Base-by-base conservation (phyloP, 73 alveolate species). In the Paramecium tetraurelia region DNA sequence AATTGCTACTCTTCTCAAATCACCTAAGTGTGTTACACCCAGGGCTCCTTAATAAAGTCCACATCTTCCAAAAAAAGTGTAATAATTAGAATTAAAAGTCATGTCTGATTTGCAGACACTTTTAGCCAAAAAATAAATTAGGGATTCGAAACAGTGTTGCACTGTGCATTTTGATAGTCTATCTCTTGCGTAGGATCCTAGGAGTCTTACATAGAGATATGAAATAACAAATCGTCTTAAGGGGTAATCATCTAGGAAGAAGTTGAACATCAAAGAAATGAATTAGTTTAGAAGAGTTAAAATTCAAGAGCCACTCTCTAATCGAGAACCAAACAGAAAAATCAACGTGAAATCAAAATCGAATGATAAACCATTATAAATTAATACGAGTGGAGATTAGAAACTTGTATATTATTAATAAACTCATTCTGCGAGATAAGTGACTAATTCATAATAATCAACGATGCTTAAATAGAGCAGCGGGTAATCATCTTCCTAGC, bases 371-470 rank as follows among this genome's bases (percentile, higher is more conserved):
- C 86, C 86, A 33, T 36, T 29, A 72, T 36, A 72, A 40, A 72
- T 72, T 33, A 72, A 72, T 72, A 72, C 86, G 12, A 36, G 59
- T 72, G 86, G 86, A 72, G 86, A 72, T 36, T 72, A 72, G 10
- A 72, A 72, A 20, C 46, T 72, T 29, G 86, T 72, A 5, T 72
- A 72, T 72, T 72, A 72, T 72, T 20, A 72, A 72, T 72, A 72
- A 72, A 24, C 86, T 10, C 86, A 72, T 72, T 72, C 86, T 36
- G 86, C 86, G n/a, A 72, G 86, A 38, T 40, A 72, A 72, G 59
- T 40, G 48, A 63, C 84, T 7, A 63, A 63, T 27, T 63, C 84
- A 9, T 5, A 63, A 63, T 63, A 63, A 63, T 63, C 84, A 63
- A 63, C 84, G 31, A 63, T 63, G 84, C 6, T 63, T 3, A 27